Percentiles rank a stretch among this genome's conserved stretches.
phyloP scores from a whole-genome alignment of 305 asterid genomes.

The Euphrasia arctica region DNA sequence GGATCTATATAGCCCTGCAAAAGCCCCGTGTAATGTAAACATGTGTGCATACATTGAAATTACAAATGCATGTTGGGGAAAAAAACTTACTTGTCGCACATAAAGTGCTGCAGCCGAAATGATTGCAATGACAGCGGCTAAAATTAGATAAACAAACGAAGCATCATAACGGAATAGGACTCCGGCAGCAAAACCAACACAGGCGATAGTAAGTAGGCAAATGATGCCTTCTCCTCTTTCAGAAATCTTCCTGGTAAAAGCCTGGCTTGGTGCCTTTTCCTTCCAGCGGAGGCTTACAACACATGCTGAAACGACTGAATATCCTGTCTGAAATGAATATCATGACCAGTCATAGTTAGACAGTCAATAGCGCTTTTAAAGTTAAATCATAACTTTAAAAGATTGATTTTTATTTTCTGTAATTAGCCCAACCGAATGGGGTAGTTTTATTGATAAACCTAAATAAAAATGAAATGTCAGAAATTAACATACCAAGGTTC shows the following conservation, averaged over 20 bases:
- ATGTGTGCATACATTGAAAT: neutral
- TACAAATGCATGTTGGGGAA: neutral
- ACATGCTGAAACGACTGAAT: constrained; percentile 87
- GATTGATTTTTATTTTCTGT: neutral
- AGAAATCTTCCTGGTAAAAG: constrained; percentile 43
- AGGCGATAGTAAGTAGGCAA: constrained; percentile 55
- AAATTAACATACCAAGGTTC: constrained; percentile 52
- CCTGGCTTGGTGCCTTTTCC: constrained; percentile 47
- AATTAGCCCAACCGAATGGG: neutral
- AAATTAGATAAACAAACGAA: constrained; percentile 43
- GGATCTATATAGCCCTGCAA: constrained; percentile 56
- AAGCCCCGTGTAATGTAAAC: neutral
- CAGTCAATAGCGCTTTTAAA: too few species aligned
- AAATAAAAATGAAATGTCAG: constrained; percentile 15
- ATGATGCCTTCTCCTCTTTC: constrained; percentile 59
- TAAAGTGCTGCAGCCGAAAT: constrained; percentile 57
- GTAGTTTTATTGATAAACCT: neutral
- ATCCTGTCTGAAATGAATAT: constrained; percentile 64
- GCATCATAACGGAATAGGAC: constrained; percentile 61
- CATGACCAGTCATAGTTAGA: neutral
- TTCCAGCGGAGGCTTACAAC: constrained; percentile 79
- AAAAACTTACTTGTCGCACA: constrained; percentile 56
- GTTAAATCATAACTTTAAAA: too few species aligned
- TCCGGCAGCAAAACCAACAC: constrained; percentile 73
- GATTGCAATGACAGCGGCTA: constrained; percentile 60